Base-by-base conservation (phyloP, 192 early-diverging fungal species). In the Geranomyces michiganensis region DNA sequence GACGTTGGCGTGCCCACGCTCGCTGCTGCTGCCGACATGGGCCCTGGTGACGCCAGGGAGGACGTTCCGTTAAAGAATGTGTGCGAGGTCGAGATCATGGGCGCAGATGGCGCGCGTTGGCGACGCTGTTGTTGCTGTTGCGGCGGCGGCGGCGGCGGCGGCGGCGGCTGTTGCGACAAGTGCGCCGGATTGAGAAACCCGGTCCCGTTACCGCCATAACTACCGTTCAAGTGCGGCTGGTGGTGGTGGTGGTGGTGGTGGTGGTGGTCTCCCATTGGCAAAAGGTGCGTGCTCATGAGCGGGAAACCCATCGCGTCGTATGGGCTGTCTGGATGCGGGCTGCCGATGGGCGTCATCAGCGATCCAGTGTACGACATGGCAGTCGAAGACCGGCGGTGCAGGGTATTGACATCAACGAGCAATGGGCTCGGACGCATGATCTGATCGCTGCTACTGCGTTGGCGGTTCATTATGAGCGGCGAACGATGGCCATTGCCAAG, bases 101-200 rank as follows among this genome's bases (percentile, higher is more conserved):
- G 68, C 6, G 68, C 68, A 27, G 68, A 70, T 1, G 68, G 68
- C 31, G 68, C 68, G 24, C 68, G 68, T 0, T 56, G 68, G 36
- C 68, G 55, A 1, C 56, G 22, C n/a, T n/a, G n/a, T n/a, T n/a
- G n/a, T n/a, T n/a, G n/a, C n/a, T n/a, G n/a, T n/a, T n/a, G n/a
- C n/a, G n/a, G n/a, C n/a, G n/a, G n/a, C n/a, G n/a, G n/a, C n/a
- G n/a, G n/a, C n/a, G n/a, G n/a, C 33, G 14, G 36, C n/a, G 56
- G 55, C 36, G 36, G 36, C n/a, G 14, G 36, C n/a, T 56, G 55
- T 0, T 61, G 41, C 24, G 56, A 58, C n/a, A 70, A 44, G 44
- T 70, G 68, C 0, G 68, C 68, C 13, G 68, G 68, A 7, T 70
- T 61, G 41, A 70, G 56, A 31, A 33, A 70, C 46, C 68, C 68